Percentiles rank a stretch among this genome's conserved stretches.
phyloP scores from a whole-genome alignment of 257 asterid genomes.

The Marsdenia floribunda region DNA sequence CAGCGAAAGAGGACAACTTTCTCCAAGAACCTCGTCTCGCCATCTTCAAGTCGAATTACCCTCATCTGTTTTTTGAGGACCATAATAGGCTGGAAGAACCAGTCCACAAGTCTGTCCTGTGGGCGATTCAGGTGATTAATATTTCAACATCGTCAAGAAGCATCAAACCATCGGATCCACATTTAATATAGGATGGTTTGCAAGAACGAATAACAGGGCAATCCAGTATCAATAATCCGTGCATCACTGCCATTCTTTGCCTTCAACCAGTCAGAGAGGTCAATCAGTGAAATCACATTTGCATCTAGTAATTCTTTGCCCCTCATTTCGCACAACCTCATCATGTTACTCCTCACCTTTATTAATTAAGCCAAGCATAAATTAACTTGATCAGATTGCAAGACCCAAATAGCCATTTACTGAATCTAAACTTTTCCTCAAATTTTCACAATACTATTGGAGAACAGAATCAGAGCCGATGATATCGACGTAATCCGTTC shows the following conservation, averaged over 20 bases:
- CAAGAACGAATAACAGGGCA: slow-evolving; percentile 67
- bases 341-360: slow-evolving; percentile 80
- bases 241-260: slow-evolving; percentile 50
- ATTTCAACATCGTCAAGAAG: slow-evolving; percentile 70
- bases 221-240: slow-evolving; percentile 46
- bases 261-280: slow-evolving; percentile 78
- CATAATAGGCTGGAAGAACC: slow-evolving; percentile 86
- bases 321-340: slow-evolving; percentile 53
- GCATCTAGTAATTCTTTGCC: slow-evolving; percentile 63
- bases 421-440: no score
- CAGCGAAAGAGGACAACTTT: slow-evolving; percentile 56
- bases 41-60: slow-evolving; percentile 59
- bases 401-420: no score
- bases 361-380: slow-evolving; percentile 8
- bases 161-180: slow-evolving; percentile 61
- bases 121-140: slow-evolving; percentile 74
- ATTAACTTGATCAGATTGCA: no score
- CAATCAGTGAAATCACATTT: slow-evolving; percentile 43
- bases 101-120: slow-evolving; percentile 73
- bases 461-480: neutral
- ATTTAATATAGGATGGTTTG: slow-evolving; percentile 49
- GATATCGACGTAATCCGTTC: no score
- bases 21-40: slow-evolving; percentile 63
- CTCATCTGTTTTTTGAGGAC: slow-evolving; percentile 82
- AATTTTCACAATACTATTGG: neutral